Evolutionary conservation across 306 rosid genomes (phyloP), one percentile per base, ranked within the genome.

Genomic region (Rosa rugosa): DNA sequence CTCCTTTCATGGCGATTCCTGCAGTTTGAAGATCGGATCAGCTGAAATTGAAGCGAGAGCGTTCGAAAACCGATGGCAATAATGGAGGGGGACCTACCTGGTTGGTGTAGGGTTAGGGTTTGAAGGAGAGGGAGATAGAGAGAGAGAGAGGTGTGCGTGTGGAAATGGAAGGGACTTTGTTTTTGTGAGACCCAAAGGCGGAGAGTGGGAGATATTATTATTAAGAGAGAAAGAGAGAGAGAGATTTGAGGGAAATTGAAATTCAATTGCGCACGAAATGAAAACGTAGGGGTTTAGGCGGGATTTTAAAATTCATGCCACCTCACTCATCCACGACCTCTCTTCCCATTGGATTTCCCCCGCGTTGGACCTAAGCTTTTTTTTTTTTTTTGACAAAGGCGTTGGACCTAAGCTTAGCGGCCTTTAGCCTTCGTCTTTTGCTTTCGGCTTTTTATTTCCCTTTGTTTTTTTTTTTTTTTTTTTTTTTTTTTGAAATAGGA

Each of bases 261-360:
- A 92, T 92, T 92, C 92, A 92, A 92, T 87, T 92, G 91, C 86
- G 73, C 75, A 79, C 75, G 83, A 88, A 92, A 92, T 92, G 92
- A 89, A 89, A 80, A 71, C 50, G 11, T 76, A 67, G 85, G 90
- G 94, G 93, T 90, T 92, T 89, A 83, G 97, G 97, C 93, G 96
- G 93, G 97, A 89, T 84, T 86, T 86, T 81, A 85, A 89, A 87
- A 77, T 90, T 89, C 49, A 77, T 86, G 96, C 94, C 97, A 92
- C 50, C 88, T 90, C 92, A 86, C 34, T 31, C 44, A 16, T 31
- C 44, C 69, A 31, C 44, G 22, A 64, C 11, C 83, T 81, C 44
- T 2, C 42, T 22, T 54, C 34, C 25, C 63, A 88, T 86, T 90
- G 89, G 71, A 11, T 11, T 8, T 18, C 8, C 31, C 82, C 69